A percentile compares a stretch with the other conserved stretches of the same genome.
Evolutionary conservation across 176 grass and related monocot species (phyloP).

Genomic region (Lolium perenne): DNA sequence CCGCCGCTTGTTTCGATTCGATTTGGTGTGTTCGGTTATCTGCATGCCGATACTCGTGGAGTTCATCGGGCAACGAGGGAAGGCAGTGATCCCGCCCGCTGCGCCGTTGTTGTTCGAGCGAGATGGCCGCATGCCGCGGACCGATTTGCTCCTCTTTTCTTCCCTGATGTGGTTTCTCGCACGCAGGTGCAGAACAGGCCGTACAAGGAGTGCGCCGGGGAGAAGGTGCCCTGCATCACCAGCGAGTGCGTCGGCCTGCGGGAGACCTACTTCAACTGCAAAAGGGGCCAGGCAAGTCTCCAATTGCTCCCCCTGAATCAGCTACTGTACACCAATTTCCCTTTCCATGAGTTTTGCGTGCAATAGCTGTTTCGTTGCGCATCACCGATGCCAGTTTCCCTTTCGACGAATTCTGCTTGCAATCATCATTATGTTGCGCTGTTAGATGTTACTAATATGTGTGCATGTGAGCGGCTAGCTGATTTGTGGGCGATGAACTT

Average conservation of each 20-base stretch:
- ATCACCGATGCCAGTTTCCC: background rate
- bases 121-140: background rate
- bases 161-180: background rate
- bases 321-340: too few relatives aligned
- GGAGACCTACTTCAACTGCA: slow-evolving; percentile 99
- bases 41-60: background rate
- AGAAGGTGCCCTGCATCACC: slow-evolving; percentile 86
- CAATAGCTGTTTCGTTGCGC: background rate
- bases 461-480: background rate
- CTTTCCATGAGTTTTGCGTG: background rate
- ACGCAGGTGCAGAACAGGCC: slow-evolving; percentile 80
- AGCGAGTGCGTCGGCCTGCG: slow-evolving; percentile 91
- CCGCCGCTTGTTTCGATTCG: background rate
- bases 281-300: slow-evolving; percentile 85
- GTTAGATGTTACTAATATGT: background rate
- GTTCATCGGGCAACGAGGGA: background rate
- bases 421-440: background rate
- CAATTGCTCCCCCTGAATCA: background rate
- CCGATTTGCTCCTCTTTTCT: background rate
- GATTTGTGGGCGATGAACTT: background rate
- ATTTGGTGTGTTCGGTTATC: background rate
- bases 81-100: background rate
- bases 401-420: background rate
- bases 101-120: background rate
- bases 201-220: slow-evolving; percentile 95